A percentile compares a stretch with the other conserved stretches of the same genome.
Conservation (phyloP, 371 early-diverging fungal genomes). For the Mortierella sp. region DNA sequence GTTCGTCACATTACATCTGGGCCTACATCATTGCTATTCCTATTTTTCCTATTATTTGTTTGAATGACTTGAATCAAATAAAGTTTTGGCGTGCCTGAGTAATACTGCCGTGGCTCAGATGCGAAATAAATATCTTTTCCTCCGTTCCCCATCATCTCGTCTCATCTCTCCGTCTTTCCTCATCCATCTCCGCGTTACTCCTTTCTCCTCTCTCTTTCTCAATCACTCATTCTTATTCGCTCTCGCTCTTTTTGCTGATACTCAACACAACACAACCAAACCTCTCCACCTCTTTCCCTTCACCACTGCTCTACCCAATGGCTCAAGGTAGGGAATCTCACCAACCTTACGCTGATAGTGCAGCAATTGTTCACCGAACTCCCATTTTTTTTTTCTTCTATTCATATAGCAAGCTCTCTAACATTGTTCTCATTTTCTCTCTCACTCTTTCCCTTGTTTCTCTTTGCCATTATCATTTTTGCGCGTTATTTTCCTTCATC, state of each 20-base stretch:
- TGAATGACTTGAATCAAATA: neutral
- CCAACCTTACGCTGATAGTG: neutral
- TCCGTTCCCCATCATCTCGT: neutral
- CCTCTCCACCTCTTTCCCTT: neutral
- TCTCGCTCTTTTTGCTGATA: neutral
- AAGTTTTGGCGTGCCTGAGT: constrained; percentile 1
- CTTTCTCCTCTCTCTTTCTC: constrained; percentile 4
- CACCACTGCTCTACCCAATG: constrained; percentile 13
- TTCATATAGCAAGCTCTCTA: neutral
- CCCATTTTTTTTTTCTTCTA: too few species aligned
- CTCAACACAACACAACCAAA: neutral
- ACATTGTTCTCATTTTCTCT: neutral
- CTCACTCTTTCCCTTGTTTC: neutral
- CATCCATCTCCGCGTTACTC: constrained; percentile 1
- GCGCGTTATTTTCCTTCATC: neutral
- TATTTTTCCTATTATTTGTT: too few species aligned
- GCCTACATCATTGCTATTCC: too few species aligned
- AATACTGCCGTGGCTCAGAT: neutral
- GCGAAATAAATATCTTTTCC: neutral
- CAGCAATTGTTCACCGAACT: too few species aligned
- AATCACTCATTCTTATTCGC: neutral
- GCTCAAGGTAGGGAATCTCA: constrained; percentile 27
- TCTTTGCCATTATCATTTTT: neutral
- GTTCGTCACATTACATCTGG: too few species aligned
- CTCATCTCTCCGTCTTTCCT: constrained; percentile 1